Base-by-base conservation (phyloP, 306 rosid genomes). In the Quercus parvula region DNA sequence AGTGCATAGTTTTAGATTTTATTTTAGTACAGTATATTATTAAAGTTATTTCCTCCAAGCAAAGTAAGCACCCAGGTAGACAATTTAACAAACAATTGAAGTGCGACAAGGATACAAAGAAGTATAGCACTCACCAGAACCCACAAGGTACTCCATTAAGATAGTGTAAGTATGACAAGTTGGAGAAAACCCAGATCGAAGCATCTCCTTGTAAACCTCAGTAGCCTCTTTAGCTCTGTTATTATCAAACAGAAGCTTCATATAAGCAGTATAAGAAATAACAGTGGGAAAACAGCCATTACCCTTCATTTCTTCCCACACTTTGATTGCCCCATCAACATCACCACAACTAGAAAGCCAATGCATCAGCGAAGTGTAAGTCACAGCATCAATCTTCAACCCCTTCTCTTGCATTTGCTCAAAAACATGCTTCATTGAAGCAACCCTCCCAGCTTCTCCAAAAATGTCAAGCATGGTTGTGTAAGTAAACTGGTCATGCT, bases 371-470 rank as follows among this genome's bases (percentile, higher is more conserved):
- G 92, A 92, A 81, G 98, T 94, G 84, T 88, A 92, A 74, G 96
- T 86, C 70, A 88, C 96, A 27, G 85, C 87, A 76, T 90, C 98
- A 55, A 89, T 68, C 79, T 84, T 88, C 33, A 92, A 77, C 13
- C 84, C 91, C 78, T 84, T 94, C 80, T 89, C 92, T 30, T 79
- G 86, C 98, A 94, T 94, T 71, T 78, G 90, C 72, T 87, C 69
- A 61, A 92, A 94, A 75, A 92, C 83, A 75, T 81, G 83, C 63
- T 87, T 89, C 98, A 92, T 94, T n/a, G 98, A 94, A 0, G 88
- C 80, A 75, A 94, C 74, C 52, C 98, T 89, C 84, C 98, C 94
- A 6, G 97, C 97, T 79, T 94, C 98, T 66, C 97, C 98, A 35
- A 94, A 94, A 79, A 94, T 90, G 76, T 90, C 89, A 30, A 92